Percentiles rank a stretch among this genome's conserved stretches.
These are phyloP conservation scores for Xylaria cubensis DNA, from an alignment of 495 filamentous ascomycete species.

Conservation along the genomic window DNA sequence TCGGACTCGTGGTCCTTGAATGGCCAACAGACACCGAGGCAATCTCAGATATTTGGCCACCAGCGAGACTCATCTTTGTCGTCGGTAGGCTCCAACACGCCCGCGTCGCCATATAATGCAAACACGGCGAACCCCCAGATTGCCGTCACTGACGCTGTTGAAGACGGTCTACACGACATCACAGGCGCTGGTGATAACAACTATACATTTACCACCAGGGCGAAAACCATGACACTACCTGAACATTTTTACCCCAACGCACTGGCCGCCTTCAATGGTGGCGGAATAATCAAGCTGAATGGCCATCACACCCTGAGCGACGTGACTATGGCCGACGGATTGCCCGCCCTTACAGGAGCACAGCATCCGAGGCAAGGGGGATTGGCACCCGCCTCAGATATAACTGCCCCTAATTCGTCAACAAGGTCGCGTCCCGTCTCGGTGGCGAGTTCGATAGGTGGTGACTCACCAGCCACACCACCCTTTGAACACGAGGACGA, in stretches of 20 bases:
- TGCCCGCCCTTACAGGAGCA: constrained; percentile 38
- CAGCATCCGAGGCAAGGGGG: constrained; percentile 45
- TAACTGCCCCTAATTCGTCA: constrained; percentile 40
- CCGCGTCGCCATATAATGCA: constrained; percentile 59
- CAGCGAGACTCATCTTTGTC: constrained; percentile 63
- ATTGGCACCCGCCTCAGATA: constrained; percentile 45
- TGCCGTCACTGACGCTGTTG: constrained; percentile 51
- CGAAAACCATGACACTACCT: constrained; percentile 42
- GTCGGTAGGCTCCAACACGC: constrained; percentile 61
- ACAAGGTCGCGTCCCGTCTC: constrained; percentile 51
- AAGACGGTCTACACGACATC: constrained; percentile 48
- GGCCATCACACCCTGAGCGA: constrained; percentile 33
- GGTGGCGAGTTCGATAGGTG: constrained; percentile 55
- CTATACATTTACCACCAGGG: constrained; percentile 48
- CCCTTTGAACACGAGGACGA: constrained; percentile 54
- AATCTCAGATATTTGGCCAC: constrained; percentile 49
- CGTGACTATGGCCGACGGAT: constrained; percentile 32
- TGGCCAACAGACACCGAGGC: constrained; percentile 50
- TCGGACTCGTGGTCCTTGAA: constrained; percentile 50
- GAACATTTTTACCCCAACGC: constrained; percentile 45
- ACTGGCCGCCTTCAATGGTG: constrained; percentile 29
- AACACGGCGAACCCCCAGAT: constrained; percentile 61
- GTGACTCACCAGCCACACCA: constrained; percentile 64
- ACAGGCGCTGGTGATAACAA: constrained; percentile 41
- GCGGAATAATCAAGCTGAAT: constrained; percentile 22